Evolutionary conservation across 2,329 filamentous ascomycete genomes (phyloP).

Genomic region (Fusarium devonianum): DNA sequence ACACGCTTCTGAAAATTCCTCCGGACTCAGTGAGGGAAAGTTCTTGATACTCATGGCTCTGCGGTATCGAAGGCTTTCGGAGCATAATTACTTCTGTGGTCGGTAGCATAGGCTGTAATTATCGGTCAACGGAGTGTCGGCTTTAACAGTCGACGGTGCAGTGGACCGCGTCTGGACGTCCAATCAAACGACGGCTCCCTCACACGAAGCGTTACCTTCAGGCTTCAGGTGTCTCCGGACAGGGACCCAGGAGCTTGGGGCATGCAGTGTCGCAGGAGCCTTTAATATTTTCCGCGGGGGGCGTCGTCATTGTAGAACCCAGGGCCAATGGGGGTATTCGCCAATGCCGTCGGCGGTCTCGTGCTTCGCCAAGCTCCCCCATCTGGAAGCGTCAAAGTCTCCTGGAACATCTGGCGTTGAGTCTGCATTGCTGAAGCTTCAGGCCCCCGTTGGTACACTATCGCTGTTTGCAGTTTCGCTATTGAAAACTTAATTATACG

Average conservation of each 20-base stretch:
- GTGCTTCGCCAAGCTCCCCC: conserved; percentile 34
- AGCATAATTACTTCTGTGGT: neutral
- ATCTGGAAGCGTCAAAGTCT: neutral
- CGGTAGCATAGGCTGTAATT: too few species aligned
- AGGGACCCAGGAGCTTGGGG: conserved; percentile 15
- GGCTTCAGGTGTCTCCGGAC: too few species aligned
- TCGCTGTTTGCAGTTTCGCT: conserved; percentile 22
- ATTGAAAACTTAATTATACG: conserved; percentile 10
- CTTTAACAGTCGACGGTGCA: too few species aligned
- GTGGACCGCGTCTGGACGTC: conserved; percentile 4
- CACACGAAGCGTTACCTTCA: too few species aligned
- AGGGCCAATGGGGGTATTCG: too few species aligned
- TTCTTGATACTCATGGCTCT: conserved; percentile 54
- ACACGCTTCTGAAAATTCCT: conserved; percentile 72
- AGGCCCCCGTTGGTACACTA: conserved; percentile 6
- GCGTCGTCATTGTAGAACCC: conserved; percentile 22
- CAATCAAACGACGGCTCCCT: conserved; percentile 3
- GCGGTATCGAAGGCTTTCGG: too few species aligned
- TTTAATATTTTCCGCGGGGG: conserved; percentile 10
- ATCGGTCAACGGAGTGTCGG: too few species aligned
- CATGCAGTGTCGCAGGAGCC: conserved; percentile 7
- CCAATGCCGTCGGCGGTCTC: conserved; percentile 16
- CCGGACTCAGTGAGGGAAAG: conserved; percentile 67
- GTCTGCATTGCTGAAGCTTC: conserved; percentile 5
- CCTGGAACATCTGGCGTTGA: conserved; percentile 3